Base-by-base conservation (phyloP, 371 early-diverging fungal species). In the Circinella umbellata region DNA sequence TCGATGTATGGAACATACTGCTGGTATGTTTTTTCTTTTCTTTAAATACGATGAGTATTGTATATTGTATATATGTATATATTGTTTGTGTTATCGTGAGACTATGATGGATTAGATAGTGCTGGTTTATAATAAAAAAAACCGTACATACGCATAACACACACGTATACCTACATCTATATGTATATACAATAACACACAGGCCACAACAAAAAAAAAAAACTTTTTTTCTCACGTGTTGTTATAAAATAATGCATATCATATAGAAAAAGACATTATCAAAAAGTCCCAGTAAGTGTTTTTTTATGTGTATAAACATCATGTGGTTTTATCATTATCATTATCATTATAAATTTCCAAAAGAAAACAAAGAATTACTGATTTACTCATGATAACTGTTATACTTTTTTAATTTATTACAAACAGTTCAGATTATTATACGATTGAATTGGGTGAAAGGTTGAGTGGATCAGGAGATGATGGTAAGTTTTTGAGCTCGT, bases 391-490 rank as follows among this genome's bases (percentile, higher is more conserved):
- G 47, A 46, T 27, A 38, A 59, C 60, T 20, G 35, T 47, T 14
- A 46, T 27, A 38, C 42, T 67, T 38, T 57, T 62, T 15, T 47
- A 27, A 27, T 38, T 51, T 8, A 11, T 42, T 4, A 51, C n/a
- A 51, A 51, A 13, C 47, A 72, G 73, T 42, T 35, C 73, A 38
- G 71, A 71, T 46, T 75, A 75, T 63, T 71, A 75, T 60, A 71
- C 75, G 7, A 69, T 75, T 13, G 70, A 75, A 20, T 61, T 75
- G 10, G 71, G 71, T 27, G 71, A 75, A 51, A 57, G 66, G 20
- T 68, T 75, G n/a, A 63, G 66, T 39, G 64, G 69, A 53, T 68
- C 71, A 18, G 71, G 71, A 38, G 75, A 75, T 57, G 71, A 75
- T 69, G 66, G 75, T 75, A 75, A 46, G 63, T 63, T 57, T n/a